These are phyloP conservation scores for Cystobasidium tubakii DNA, from an alignment of 768 basidiomycete species.

Conservation along the genomic window DNA sequence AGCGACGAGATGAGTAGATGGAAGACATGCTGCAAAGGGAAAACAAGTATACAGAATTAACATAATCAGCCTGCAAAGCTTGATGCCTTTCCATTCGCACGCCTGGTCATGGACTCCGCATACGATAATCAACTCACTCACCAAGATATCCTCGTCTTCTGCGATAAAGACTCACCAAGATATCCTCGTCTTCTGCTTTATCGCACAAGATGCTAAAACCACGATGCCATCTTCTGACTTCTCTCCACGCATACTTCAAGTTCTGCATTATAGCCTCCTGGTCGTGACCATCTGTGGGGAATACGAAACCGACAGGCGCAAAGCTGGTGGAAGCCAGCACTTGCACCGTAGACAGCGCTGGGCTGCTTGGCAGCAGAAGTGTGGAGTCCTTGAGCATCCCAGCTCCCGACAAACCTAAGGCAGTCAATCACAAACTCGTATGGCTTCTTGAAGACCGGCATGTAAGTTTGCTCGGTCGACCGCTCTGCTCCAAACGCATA, in stretches of 20 bases:
- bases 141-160: neutral
- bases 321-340: neutral
- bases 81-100: neutral
- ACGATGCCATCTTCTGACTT: constrained; percentile 19
- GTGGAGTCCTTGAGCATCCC: neutral
- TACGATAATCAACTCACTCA: neutral
- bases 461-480: too few relatives aligned
- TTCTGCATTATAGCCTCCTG: neutral
- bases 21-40: neutral
- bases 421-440: neutral
- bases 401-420: neutral
- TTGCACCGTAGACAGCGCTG: neutral
- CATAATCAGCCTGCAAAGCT: neutral
- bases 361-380: neutral
- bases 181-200: constrained; percentile 1
- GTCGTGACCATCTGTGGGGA: neutral
- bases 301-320: neutral
- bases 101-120: too few relatives aligned
- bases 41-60: neutral
- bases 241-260: constrained; percentile 8
- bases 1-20: neutral
- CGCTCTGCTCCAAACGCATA: too few relatives aligned
- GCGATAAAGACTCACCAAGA: neutral
- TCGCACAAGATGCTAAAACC: constrained; percentile 1
- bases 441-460: neutral